Base-by-base conservation (phyloP, 2,329 filamentous ascomycete species). In the Pseudogymnoascus sp. region DNA sequence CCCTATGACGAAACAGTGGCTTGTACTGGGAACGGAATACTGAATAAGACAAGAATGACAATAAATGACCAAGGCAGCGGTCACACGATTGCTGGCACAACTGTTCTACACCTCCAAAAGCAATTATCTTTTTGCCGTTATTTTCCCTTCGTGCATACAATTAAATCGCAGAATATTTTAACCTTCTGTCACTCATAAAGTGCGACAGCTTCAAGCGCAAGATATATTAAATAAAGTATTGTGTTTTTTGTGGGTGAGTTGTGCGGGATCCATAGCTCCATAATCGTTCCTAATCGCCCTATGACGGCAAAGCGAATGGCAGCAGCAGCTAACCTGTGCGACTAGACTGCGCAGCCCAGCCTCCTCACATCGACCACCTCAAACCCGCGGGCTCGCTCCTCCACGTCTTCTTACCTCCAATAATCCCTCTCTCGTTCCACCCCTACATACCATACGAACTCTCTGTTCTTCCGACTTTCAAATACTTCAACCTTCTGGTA, bases 251-350 rank as follows among this genome's bases (percentile, higher is more conserved):
- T 57, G 51, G 28, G 51, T 57, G 51, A 57, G 51, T 34, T 34
- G 31, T 57, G 51, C 51, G 51, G 51, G 51, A 54, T 54, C 23
- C 51, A 57, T 57, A 57, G 51, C 51, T 36, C 51, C 51, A 57
- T 57, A 34, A 57, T 57, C 51, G 51, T 13, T 34, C 48, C 51
- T 57, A 57, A 57, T 57, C 51, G 51, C 51, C 51, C 51, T 57
- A 57, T 57, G 51, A 57, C 51, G 51, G 51, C 51, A 57, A 57
- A 57, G 51, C 51, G 51, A 57, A 14, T 34, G 28, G 51, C 51
- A 57, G 28, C 51, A 57, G 28, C 51, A 34, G 51, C 28, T 57
- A 57, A 57, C 51, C 23, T 57, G 51, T 57, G 51, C 51, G 51
- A 57, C 51, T 57, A 57, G 51, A 57, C 28, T 21, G 6, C n/a